Conservation (phyloP, 2,329 filamentous ascomycete genomes). For the Cordyceps javanica region DNA sequence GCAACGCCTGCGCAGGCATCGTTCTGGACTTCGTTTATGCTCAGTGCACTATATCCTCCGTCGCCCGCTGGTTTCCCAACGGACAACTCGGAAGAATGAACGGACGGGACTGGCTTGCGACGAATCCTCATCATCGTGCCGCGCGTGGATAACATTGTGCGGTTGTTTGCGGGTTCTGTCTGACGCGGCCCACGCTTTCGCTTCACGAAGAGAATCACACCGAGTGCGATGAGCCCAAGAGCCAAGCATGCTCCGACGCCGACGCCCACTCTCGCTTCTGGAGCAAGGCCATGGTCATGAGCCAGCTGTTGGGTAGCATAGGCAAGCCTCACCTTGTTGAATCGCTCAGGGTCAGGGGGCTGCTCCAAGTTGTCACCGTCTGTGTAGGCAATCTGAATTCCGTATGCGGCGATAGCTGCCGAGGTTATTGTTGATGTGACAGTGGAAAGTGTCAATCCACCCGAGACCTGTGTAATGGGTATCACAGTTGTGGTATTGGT, state of each 20-base stretch:
- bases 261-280: not conserved
- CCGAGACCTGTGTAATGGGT: not conserved
- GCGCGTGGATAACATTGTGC: not conserved
- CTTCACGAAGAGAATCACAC: not conserved
- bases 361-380: not conserved
- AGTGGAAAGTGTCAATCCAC: not conserved
- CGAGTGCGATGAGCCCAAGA: not conserved
- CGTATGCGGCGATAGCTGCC: not conserved
- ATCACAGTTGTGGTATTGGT: not conserved
- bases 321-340: not conserved
- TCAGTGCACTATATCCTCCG: not conserved
- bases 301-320: not conserved
- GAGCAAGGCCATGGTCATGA: not conserved
- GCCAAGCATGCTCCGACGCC: not conserved
- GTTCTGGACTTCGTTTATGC: not conserved
- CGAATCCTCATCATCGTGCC: not conserved
- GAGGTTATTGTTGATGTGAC: not conserved
- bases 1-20: not conserved
- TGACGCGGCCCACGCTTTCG: not conserved
- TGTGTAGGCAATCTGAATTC: not conserved
- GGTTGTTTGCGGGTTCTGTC: not conserved
- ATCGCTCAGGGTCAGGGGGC: not conserved
- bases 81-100: not conserved
- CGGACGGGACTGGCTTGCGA: not conserved
- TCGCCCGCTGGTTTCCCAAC: not conserved